Evolutionary conservation across 306 rosid species (phyloP).

Genomic region (Lathyrus tuberosus): DNA sequence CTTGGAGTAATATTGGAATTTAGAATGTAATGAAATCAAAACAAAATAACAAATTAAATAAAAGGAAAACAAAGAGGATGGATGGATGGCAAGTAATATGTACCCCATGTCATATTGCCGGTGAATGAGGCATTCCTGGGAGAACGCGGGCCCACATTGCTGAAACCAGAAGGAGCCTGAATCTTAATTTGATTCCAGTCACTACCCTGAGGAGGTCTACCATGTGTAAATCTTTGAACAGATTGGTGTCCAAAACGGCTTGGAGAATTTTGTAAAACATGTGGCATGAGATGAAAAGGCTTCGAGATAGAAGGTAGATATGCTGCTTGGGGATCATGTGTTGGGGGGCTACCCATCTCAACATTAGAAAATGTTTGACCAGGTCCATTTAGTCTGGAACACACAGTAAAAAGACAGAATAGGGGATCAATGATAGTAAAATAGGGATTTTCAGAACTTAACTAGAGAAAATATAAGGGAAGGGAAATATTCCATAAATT

Average conservation of each 20-base stretch:
- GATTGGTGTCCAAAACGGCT: slow-evolving; percentile 93
- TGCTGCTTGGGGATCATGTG: slow-evolving; percentile 63
- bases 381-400: slow-evolving; percentile 72
- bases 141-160: slow-evolving; percentile 72
- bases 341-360: slow-evolving; percentile 74
- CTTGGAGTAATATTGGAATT: slow-evolving; percentile 14
- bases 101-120: slow-evolving; percentile 90
- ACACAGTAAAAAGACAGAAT: slow-evolving; percentile 30
- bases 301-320: slow-evolving; percentile 60
- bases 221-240: slow-evolving; percentile 66
- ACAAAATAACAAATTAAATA: not conserved
- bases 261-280: slow-evolving; percentile 73
- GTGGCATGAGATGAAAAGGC: slow-evolving; percentile 77
- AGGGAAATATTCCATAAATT: slow-evolving; percentile 19
- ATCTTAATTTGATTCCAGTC: slow-evolving; percentile 86
- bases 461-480: slow-evolving; percentile 17
- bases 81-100: slow-evolving; percentile 37
- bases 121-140: slow-evolving; percentile 72
- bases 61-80: slow-evolving; percentile 29
- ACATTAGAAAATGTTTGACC: slow-evolving; percentile 64
- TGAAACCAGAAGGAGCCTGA: slow-evolving; percentile 66
- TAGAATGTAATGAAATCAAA: slow-evolving; percentile 15
- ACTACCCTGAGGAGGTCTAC: slow-evolving; percentile 62
- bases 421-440: slow-evolving; percentile 26
- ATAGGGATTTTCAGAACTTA: slow-evolving; percentile 27